Conservation (phyloP, 805 yeast genomes). For the Hanseniaspora osmophila region DNA sequence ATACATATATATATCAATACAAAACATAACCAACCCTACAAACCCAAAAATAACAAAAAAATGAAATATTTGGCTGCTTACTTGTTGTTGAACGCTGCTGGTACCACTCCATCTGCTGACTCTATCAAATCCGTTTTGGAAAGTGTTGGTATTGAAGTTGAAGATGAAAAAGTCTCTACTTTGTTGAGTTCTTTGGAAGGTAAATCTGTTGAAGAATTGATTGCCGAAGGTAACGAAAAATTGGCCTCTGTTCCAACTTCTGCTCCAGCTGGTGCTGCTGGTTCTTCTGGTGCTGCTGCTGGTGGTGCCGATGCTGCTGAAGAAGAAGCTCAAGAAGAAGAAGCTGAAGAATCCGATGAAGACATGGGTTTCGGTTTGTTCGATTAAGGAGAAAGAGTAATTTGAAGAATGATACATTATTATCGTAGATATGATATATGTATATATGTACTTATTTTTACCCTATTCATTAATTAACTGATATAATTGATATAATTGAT, state of each 20-base stretch:
- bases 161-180: slow-evolving; percentile 69
- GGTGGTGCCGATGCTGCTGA: slow-evolving; percentile 62
- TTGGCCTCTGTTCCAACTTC: slow-evolving; percentile 96
- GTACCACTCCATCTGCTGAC: slow-evolving; percentile 86
- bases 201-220: slow-evolving; percentile 77
- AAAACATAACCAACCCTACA: background rate
- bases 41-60: slow-evolving; percentile 7
- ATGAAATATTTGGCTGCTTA: slow-evolving; percentile 99
- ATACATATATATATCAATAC: no score
- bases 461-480: no score
- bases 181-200: slow-evolving; percentile 84
- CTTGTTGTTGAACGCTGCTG: slow-evolving; percentile 95
- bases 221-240: slow-evolving; percentile 90
- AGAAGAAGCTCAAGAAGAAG: slow-evolving; percentile 55
- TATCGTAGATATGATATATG: no score
- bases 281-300: slow-evolving; percentile 57
- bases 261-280: slow-evolving; percentile 84
- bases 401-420: no score
- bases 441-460: no score
- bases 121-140: slow-evolving; percentile 80
- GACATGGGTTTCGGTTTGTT: slow-evolving; percentile 96
- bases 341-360: slow-evolving; percentile 48
- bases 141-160: slow-evolving; percentile 93
- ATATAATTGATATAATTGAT: no score
- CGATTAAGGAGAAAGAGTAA: slow-evolving; percentile 72